Conservation (phyloP, 2,329 filamentous ascomycete species). For the Cryphonectria nitschkei region DNA sequence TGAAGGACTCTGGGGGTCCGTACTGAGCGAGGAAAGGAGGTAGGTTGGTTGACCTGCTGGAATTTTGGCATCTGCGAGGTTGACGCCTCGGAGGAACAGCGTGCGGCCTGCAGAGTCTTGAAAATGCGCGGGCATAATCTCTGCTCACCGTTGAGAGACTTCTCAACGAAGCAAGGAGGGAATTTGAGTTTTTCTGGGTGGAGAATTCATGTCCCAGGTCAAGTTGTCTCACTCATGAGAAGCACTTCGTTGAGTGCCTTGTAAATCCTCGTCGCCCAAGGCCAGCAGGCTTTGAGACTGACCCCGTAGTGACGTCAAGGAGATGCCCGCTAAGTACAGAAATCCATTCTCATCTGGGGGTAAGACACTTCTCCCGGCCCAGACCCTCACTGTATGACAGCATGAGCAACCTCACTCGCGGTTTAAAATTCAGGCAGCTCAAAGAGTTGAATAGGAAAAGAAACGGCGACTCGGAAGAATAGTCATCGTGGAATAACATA, state of each 20-base stretch:
- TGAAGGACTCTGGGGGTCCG: slow-evolving; percentile 7
- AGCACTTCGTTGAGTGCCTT: not conserved
- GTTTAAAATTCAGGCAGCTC: too few relatives aligned
- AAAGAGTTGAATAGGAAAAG: too few relatives aligned
- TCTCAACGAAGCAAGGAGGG: not conserved
- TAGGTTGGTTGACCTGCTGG: slow-evolving; percentile 30
- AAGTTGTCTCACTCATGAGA: too few relatives aligned
- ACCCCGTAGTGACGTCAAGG: not conserved
- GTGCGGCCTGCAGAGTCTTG: slow-evolving; percentile 26
- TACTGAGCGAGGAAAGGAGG: slow-evolving; percentile 28
- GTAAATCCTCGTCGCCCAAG: not conserved
- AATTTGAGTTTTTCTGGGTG: not conserved
- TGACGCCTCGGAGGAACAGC: slow-evolving; percentile 33
- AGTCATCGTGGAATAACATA: too few relatives aligned
- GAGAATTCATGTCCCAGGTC: not conserved
- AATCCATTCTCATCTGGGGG: too few relatives aligned
- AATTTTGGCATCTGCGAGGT: slow-evolving; percentile 33
- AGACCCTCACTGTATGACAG: too few relatives aligned
- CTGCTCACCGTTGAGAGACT: not conserved
- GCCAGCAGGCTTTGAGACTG: not conserved
- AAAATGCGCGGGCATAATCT: slow-evolving; percentile 17
- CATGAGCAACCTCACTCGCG: too few relatives aligned
- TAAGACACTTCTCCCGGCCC: too few relatives aligned
- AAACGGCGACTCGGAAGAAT: too few relatives aligned
- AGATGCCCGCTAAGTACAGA: not conserved